A percentile compares a stretch with the other conserved stretches of the same genome.
phyloP scores from a whole-genome alignment of 148 eudicot genomes.

The Cornus suecica region DNA sequence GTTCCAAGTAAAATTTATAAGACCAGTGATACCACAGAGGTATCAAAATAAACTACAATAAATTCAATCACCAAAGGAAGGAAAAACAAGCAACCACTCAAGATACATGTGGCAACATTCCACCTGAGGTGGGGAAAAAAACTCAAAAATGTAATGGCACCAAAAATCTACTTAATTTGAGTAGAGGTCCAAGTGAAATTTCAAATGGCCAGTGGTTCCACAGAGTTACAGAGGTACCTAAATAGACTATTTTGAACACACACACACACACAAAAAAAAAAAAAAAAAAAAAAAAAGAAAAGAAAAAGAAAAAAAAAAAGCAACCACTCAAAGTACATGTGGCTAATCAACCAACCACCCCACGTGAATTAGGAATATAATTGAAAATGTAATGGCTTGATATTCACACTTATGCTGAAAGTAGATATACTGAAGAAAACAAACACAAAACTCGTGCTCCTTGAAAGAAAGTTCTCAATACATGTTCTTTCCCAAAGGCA shows the following conservation, averaged over 20 bases:
- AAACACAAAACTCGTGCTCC: not conserved
- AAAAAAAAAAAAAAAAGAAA: too few species aligned
- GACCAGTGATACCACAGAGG: not conserved
- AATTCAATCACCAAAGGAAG: not conserved
- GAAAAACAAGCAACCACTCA: not conserved
- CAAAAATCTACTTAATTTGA: too few species aligned
- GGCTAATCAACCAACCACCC: not conserved
- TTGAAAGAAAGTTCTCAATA: not conserved
- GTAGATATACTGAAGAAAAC: not conserved
- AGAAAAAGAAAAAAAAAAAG: not conserved
- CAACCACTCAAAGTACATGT: not conserved
- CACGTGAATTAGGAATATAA: not conserved
- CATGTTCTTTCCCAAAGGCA: too few species aligned
- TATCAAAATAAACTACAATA: not conserved
- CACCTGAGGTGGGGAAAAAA: not conserved
- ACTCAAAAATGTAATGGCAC: too few species aligned
- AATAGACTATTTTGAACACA: too few species aligned
- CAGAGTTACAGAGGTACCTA: too few species aligned
- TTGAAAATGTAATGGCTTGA: not conserved
- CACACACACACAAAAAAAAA: too few species aligned
- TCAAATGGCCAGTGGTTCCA: too few species aligned
- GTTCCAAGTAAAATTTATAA: constrained; percentile 5
- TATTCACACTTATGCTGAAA: too few species aligned
- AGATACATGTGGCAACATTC: not conserved
- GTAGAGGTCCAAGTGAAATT: too few species aligned